A percentile compares a stretch with the other conserved stretches of the same genome.
phyloP scores from a whole-genome alignment of 306 rosid genomes.

The Castanea sativa region DNA sequence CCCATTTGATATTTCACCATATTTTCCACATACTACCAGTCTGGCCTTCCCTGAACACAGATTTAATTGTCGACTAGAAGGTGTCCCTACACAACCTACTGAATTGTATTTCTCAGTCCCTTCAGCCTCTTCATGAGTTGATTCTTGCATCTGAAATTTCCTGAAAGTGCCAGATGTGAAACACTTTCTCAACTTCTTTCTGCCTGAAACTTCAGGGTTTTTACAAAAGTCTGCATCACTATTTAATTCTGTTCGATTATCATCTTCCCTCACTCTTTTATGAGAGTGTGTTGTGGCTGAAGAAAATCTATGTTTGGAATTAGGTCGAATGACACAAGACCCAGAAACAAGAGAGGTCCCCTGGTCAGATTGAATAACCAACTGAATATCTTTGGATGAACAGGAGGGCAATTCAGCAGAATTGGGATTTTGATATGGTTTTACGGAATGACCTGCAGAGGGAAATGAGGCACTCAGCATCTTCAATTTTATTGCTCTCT shows the following conservation, averaged over 20 bases:
- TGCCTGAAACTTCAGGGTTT: slow-evolving; percentile 29
- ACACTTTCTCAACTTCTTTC: slow-evolving; percentile 42
- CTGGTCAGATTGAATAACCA: slow-evolving; percentile 24
- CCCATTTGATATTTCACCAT: slow-evolving; percentile 54
- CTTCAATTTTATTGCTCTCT: slow-evolving; percentile 26
- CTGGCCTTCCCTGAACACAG: slow-evolving; percentile 32
- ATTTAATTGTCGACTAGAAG: slow-evolving; percentile 29
- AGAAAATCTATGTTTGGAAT: slow-evolving; percentile 17
- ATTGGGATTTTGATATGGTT: slow-evolving; percentile 22
- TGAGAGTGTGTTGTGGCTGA: slow-evolving; percentile 27
- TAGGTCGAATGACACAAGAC: slow-evolving; percentile 21
- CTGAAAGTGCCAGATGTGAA: slow-evolving; percentile 22
- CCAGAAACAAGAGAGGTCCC: slow-evolving; percentile 6
- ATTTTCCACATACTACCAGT: slow-evolving; percentile 56
- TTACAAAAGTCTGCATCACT: slow-evolving; percentile 27
- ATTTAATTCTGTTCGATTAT: slow-evolving; percentile 23
- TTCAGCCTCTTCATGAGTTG: slow-evolving; percentile 22
- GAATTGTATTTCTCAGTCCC: slow-evolving; percentile 15
- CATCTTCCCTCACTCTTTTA: slow-evolving; percentile 33
- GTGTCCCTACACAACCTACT: slow-evolving; percentile 11
- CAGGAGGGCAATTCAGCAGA: slow-evolving; percentile 17
- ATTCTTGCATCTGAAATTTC: slow-evolving; percentile 26
- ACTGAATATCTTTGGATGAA: slow-evolving; percentile 25
- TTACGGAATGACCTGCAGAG: slow-evolving; percentile 25
- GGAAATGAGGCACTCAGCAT: slow-evolving; percentile 27